Base-by-base conservation (phyloP, 306 rosid genomes). In the Rubus parviflorus region DNA sequence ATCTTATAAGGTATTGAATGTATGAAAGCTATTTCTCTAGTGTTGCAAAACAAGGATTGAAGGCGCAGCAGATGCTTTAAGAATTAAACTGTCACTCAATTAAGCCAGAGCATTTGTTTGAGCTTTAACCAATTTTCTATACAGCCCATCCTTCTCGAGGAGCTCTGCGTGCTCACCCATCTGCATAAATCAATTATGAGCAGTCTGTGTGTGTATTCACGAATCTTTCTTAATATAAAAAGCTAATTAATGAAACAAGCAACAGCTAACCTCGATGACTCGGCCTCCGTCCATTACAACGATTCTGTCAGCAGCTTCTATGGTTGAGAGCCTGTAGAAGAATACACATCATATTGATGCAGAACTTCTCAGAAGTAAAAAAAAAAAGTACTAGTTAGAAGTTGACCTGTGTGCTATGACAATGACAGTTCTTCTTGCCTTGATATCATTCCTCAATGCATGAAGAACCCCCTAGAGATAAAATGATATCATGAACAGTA, bases 261-360 rank as follows among this genome's bases (percentile, higher is more conserved):
- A 41, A 66, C 20, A 8, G 9, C 84, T 81, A 58, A 86, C 89
- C 89, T 86, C 85, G 60, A 67, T 57, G 7, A 85, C 76, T 68
- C 79, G 83, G 41, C 89, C 89, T 6, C 74, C 37, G 35, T 86
- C 83, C 87, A 86, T 79, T n/a, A 86, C 87, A 37, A 86, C 14
- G 53, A 83, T 83, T 77, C 82, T 83, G 73, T 86, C 87, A 65
- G 87, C 89, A 72, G 83, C 81, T 78, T 64, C 67, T 58, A 86
- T 74, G 3, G 87, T 86, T 12, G 89, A 86, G 43, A 86, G 77
- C 77, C 89, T 86, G 70, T 57, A 56, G 75, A 80, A 76, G 3
- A 1, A 46, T 19, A 23, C 5, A 56, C 75, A 49, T 25, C 49
- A 53, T 73, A 43, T 60, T 23, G 40, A 77, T 75, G 25, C 15